Evolutionary conservation across 805 yeast genomes (phyloP).

Genomic region (Candida boleticola): DNA sequence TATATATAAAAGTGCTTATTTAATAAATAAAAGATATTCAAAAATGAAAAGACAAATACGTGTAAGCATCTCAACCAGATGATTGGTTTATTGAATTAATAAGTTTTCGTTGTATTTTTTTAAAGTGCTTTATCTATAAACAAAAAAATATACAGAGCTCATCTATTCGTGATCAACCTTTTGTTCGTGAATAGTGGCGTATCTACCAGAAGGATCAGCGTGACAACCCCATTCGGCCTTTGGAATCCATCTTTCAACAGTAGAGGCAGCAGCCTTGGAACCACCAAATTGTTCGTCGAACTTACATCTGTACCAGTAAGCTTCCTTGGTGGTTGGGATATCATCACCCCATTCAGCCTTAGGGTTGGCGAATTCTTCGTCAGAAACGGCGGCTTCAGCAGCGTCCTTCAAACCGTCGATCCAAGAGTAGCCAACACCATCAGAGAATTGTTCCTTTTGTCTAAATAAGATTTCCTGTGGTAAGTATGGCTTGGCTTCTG

Average conservation of each 20-base stretch:
- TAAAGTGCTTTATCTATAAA: background rate
- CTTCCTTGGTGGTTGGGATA: constrained; percentile 96
- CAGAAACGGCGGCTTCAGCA: constrained; percentile 82
- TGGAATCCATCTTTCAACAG: constrained; percentile 99
- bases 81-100: too few relatives aligned
- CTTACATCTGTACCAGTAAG: constrained; percentile 97
- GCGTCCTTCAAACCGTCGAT: constrained; percentile 96
- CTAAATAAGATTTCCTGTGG: constrained; percentile 98
- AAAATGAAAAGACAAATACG: background rate
- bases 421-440: constrained; percentile 99
- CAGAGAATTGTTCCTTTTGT: constrained; percentile 99
- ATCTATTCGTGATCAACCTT: constrained; percentile 28
- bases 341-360: constrained; percentile 96
- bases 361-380: constrained; percentile 87
- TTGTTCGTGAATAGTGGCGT: constrained; percentile 81
- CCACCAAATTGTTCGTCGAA: constrained; percentile 88
- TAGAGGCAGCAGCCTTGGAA: constrained; percentile 85
- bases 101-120: background rate
- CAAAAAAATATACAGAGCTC: background rate
- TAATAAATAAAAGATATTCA: background rate
- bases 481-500: constrained; percentile 75
- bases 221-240: constrained; percentile 99
- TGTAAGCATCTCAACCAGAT: background rate
- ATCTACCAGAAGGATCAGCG: constrained; percentile 98
- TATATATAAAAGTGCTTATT: background rate